Evolutionary conservation across 257 asterid genomes (phyloP).

Genomic region (Jasminum sambac): DNA sequence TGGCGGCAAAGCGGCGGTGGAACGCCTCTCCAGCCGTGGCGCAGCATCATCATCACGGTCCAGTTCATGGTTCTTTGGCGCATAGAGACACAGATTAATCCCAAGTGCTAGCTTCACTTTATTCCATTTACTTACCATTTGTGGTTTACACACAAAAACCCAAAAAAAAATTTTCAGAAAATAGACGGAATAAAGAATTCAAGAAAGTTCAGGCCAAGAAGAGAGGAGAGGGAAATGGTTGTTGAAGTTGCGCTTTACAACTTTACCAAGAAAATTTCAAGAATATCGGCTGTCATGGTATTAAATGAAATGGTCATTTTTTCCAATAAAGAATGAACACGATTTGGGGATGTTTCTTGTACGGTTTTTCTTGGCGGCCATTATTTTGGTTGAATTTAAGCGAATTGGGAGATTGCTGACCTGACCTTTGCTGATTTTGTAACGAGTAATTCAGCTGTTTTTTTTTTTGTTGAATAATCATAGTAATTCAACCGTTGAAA

Average conservation of each 20-base stretch:
- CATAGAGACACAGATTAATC: constrained; percentile 11
- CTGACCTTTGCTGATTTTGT: neutral
- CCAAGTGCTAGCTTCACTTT: constrained; percentile 18
- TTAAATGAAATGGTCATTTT: neutral
- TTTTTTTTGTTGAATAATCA: no score
- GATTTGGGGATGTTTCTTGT: neutral
- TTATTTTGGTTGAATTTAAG: neutral
- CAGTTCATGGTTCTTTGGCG: neutral
- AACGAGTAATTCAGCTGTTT: no score
- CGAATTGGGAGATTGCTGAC: neutral
- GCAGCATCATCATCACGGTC: constrained; percentile 3
- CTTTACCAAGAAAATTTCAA: neutral
- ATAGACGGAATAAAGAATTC: no score
- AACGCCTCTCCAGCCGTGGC: neutral
- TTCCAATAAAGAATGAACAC: neutral
- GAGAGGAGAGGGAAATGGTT: neutral
- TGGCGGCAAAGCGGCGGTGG: neutral
- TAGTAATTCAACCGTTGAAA: no score
- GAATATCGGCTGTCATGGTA: neutral
- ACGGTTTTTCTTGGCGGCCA: constrained; percentile 1
- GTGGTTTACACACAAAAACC: neutral
- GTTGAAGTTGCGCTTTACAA: neutral
- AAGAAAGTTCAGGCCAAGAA: neutral
- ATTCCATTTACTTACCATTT: constrained; percentile 18
- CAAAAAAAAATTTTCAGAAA: neutral